Base-by-base conservation (phyloP, 495 filamentous ascomycete species). In the Penicillium malachiteum region DNA sequence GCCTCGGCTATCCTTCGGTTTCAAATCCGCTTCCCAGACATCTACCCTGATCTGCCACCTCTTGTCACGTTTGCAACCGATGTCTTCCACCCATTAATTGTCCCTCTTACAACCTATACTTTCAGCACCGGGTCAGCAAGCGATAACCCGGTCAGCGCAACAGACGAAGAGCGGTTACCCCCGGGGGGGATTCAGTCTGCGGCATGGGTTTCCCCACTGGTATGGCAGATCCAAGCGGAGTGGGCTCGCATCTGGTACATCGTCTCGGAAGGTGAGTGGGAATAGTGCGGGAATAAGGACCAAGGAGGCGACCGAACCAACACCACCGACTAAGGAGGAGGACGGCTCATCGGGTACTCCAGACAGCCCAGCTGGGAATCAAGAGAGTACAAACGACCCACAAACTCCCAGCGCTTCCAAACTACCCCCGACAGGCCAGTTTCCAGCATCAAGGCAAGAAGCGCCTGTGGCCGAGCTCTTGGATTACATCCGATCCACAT, bases 81-180 rank as follows among this genome's bases (percentile, higher is more conserved):
- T 60, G 85, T 97, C 49, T 98, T 96, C 69, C 93, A 98, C 71
- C 94, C 93, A 11, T 80, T 98, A 26, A 85, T 97, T 63, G 88
- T 92, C 3, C 91, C 93, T 16, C 78, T 93, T 12, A 96, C 91
- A 6, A 95, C 91, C 3, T 91, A 95, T 70, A 92, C 90, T 55
- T 94, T 93, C 74, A 87, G 89, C 44, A 91, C 89, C 18, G 83
- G 86, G 55, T 81, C 86, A 5, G 78, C 86, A 32, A 84, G 74
- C 26, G 75, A 77, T 44, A 88, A 87, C 30, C 89, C 89, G 0
- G 86, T 89, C 40, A 92, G 88, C 66, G 88, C 89, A 11, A 85
- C 84, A 8, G 90, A 95, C 64, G 87, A 88, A 13, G 87, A 93
- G 63, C 77, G 89, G 11, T 72, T 96, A 54, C 88, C 90, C 0